Evolutionary conservation across 768 basidiomycete species (phyloP).

Genomic region (Termitomyces sp.): DNA sequence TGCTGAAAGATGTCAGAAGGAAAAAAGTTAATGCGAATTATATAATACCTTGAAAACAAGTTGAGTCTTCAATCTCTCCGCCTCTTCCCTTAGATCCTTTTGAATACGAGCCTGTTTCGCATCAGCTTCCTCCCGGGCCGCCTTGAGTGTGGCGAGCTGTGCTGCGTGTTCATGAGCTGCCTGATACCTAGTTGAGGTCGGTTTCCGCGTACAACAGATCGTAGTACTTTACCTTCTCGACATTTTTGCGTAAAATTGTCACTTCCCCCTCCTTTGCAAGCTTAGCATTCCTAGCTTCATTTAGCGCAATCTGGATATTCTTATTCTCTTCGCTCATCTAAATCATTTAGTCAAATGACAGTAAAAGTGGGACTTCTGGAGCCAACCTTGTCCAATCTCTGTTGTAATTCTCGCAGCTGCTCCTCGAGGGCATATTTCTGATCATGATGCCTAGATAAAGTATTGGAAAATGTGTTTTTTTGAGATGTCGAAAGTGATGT

Average conservation of each 20-base stretch:
- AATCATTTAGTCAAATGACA: conserved; percentile 8
- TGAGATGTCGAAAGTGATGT: not conserved
- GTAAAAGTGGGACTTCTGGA: conserved; percentile 1
- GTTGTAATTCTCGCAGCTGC: conserved; percentile 24
- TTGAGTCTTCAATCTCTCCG: conserved; percentile 65
- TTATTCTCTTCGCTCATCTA: conserved; percentile 50
- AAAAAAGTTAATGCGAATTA: not conserved
- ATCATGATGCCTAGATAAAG: not conserved
- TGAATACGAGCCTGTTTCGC: conserved; percentile 47
- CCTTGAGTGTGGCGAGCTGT: conserved; percentile 49
- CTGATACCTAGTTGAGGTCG: conserved; percentile 24
- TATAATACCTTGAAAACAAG: conserved; percentile 58
- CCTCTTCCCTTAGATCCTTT: conserved; percentile 59
- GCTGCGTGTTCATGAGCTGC: conserved; percentile 51
- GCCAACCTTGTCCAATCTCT: conserved; percentile 43
- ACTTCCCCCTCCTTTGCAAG: conserved; percentile 69
- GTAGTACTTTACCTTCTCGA: conserved; percentile 49
- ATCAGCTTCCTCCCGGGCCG: conserved; percentile 57
- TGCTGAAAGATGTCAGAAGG: conserved; percentile 34
- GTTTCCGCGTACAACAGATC: not conserved
- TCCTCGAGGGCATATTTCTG: conserved; percentile 12
- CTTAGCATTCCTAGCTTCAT: conserved; percentile 43
- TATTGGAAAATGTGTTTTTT: not conserved
- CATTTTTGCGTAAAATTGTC: conserved; percentile 53
- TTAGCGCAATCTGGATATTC: conserved; percentile 36